Evolutionary conservation across 2,329 filamentous ascomycete species (phyloP).

Genomic region (Xylariomycetidae sp.): DNA sequence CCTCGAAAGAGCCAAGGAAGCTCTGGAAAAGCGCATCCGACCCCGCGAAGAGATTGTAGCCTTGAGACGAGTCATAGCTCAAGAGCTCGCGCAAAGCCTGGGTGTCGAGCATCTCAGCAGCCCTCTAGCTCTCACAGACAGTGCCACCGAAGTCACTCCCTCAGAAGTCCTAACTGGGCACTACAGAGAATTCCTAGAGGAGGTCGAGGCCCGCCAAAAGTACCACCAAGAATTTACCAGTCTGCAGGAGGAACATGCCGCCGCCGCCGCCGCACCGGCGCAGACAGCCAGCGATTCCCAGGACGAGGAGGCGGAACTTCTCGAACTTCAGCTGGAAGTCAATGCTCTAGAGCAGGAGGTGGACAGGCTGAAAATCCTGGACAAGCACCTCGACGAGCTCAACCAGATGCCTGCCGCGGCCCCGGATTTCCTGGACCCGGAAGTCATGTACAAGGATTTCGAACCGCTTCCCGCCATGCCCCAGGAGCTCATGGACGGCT

Average conservation of each 20-base stretch:
- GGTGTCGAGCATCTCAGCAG: conserved; percentile 35
- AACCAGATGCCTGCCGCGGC: conserved; percentile 45
- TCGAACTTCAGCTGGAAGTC: conserved; percentile 47
- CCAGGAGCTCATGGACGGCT: conserved; percentile 42
- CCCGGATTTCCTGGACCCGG: conserved; percentile 43
- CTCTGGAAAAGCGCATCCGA: conserved; percentile 49
- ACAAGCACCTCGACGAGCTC: conserved; percentile 45
- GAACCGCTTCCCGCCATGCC: conserved; percentile 45
- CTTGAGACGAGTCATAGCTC: conserved; percentile 48
- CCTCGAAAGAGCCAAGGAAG: no score
- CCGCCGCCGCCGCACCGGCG: conserved; percentile 10
- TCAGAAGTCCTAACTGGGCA: conserved; percentile 37
- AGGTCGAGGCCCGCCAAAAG: conserved; percentile 44
- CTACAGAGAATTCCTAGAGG: conserved; percentile 50
- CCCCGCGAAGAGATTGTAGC: conserved; percentile 51
- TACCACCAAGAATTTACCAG: conserved; percentile 43
- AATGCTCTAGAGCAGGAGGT: conserved; percentile 47
- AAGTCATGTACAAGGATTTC: conserved; percentile 40
- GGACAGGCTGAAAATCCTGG: conserved; percentile 42
- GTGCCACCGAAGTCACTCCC: conserved; percentile 27
- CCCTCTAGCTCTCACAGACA: conserved; percentile 44
- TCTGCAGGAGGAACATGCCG: conserved; percentile 25
- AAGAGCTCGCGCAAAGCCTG: conserved; percentile 45
- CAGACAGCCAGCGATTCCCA: conserved; percentile 12
- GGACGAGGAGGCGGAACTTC: conserved; percentile 17